Evolutionary conservation across 2,329 filamentous ascomycete genomes (phyloP), one percentile per base, ranked within the genome.

Genomic region (Botrytis fragariae): DNA sequence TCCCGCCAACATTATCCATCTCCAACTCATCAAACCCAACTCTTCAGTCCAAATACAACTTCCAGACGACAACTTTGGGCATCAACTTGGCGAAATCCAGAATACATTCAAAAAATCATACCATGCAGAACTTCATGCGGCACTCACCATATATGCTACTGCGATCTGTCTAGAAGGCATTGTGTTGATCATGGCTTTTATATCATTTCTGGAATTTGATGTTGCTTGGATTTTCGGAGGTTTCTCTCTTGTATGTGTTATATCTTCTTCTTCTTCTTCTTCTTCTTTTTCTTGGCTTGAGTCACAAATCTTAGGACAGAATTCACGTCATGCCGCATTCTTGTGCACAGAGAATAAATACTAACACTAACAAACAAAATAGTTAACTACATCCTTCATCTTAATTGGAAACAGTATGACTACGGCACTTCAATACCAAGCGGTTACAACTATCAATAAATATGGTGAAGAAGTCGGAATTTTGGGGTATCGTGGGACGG

Each of bases 51-150:
- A 39, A 14, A 57, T 69, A 44, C 25, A 57, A 57, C 48, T 69
- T 57, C 37, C 65, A 16, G 48, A 5, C 14, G 25, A 42, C 18
- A 54, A 57, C n/a, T 68, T 68, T 32, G 35, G 45, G 65, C 65
- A 68, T n/a, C 35, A 42, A 42, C 48, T 68, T 29, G 48, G 65
- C 32, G 25, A 68, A 12, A 68, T 68, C 14, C 65, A 68, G 48
- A 68, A 29, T 7, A 37, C 20, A 6, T 68, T 68, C 16, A 35
- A 37, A 2, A n/a, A 16, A 42, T 57, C 65, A 22, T 68, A 68
- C 42, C 48, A 68, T 16, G 48, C 48, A 42, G 35, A 68, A n/a
- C 25, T 68, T 16, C 65, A 57, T 32, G 45, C 48, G 16, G 48
- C 48, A 32, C n/a, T 68, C 18, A 16, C 35, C 25, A 68, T 57